A percentile compares a stretch with the other conserved stretches of the same genome.
Evolutionary conservation across 805 yeast species (phyloP).

Genomic region (Ogataea philodendri): DNA sequence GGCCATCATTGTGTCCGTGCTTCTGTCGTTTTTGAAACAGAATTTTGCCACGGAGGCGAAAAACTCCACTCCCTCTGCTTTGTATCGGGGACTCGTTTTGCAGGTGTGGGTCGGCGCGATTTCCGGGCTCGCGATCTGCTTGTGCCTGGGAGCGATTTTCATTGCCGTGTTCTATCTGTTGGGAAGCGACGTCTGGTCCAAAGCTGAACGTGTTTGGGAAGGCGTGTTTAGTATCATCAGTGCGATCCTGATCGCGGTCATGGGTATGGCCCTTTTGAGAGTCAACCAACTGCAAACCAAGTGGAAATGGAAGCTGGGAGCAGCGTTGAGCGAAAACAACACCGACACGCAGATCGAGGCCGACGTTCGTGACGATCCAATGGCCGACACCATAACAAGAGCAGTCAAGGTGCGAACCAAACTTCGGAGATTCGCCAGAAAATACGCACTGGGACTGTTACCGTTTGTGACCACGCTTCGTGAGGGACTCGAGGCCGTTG

Average conservation of each 20-base stretch:
- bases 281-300: conserved; percentile 79
- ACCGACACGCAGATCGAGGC: conserved; percentile 17
- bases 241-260: conserved; percentile 71
- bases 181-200: conserved; percentile 84
- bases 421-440: conserved; percentile 43
- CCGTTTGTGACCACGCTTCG: conserved; percentile 86
- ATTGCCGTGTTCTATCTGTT: conserved; percentile 68
- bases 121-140: conserved; percentile 65
- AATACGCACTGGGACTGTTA: conserved; percentile 66
- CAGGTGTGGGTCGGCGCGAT: conserved; percentile 86
- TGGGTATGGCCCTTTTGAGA: conserved; percentile 83
- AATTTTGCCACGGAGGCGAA: conserved; percentile 43
- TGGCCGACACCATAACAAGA: conserved; percentile 17
- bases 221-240: conserved; percentile 79
- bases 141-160: conserved; percentile 70
- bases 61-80: conserved; percentile 16
- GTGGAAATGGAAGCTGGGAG: conserved; percentile 59
- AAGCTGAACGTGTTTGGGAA: conserved; percentile 88
- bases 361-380: conserved; percentile 20
- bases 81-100: conserved; percentile 46
- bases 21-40: conserved; percentile 68
- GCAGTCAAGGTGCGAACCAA: conserved; percentile 19
- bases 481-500: conserved; percentile 91
- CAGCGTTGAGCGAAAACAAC: conserved; percentile 25
- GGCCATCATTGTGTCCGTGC: conserved; percentile 71